Base-by-base conservation (phyloP, 225 moss, liverwort and hornwort genomes). In the Marchantia paleacea region DNA sequence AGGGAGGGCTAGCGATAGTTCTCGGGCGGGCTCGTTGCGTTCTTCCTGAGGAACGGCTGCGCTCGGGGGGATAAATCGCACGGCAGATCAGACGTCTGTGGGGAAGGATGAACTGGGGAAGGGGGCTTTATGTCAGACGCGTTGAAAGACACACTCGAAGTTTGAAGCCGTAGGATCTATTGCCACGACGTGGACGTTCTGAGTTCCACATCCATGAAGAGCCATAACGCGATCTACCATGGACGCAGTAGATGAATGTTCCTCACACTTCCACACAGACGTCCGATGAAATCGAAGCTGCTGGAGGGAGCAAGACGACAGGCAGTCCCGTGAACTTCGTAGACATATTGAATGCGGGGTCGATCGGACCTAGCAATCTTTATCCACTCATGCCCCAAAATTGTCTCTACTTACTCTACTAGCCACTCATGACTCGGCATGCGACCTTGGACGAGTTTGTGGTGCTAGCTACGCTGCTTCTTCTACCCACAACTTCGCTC, bases 111-210 rank as follows among this genome's bases (percentile, higher is more conserved):
- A 57, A 72, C 10, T 12, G n/a, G 19, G 50, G 72, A 3, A 22
- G 72, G 72, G 72, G 72, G 19, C 47, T 72, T 72, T 72, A 72
- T 72, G 72, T 50, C 72, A 49, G 72, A 72, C 22, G 63, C 22
- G 63, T 20, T 24, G 10, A 24, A 24, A n/a, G 22, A 5, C 69
- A 48, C 1, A 16, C 63, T 20, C 20, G 14, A 2, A 39, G 19
- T n/a, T 57, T 57, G 19, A 9, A 57, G 57, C 57, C 72, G 31
- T 52, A 72, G 2, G 72, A 72, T 72, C n/a, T 11, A 0, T 16
- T 51, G 18, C 7, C 18, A 72, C 47, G 72, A 49, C 72, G 49
- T 72, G 72, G 72, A 72, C 72, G 72, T n/a, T 11, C 50, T 72
- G 49, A 72, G 47, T 49, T 22, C 72, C 72, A 72, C 72, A 72